Evolutionary conservation across 2,329 filamentous ascomycete species (phyloP), one percentile per base, ranked within the genome.

Genomic region (Coccinonectria pachysandricola): DNA sequence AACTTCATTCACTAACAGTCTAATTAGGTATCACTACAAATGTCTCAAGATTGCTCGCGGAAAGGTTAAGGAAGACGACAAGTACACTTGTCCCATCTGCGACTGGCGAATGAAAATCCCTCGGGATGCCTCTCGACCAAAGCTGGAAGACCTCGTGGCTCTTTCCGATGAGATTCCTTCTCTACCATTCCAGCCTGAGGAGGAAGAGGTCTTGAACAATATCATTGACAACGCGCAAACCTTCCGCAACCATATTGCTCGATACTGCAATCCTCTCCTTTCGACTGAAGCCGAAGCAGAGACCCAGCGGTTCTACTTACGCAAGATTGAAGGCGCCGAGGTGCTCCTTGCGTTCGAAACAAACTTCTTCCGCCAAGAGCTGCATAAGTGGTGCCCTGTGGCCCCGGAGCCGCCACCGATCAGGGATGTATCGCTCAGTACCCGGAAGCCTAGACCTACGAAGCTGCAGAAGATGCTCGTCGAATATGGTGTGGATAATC

Each of bases 21-120:
- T 10, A 8, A 12, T 7, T 35, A 87, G 81, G 82, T 98, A 98
- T 49, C 91, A 98, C 47, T 88, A 91, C 34, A 96, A 95, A 55
- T 98, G 91, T 46, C 66, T 98, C 19, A 98, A 98, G 62, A 95
- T 98, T 48, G 91, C 91, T 3, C 75, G 91, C 25, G 91, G 91
- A 27, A 98, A 96, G 51, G 84, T 98, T 45, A 96, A 96, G 58
- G 91, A 96, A 49, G 88, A 94, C 37, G 91, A 96, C 50, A 94
- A 93, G 53, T 98, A 95, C 51, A 96, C 88, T 2, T 98, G 91
- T 47, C 91, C 91, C 0, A 93, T 98, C 36, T 98, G 91, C 52
- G 91, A 98, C 53, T 95, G 87, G 75, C 79, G 91, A 11, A 82
- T 95, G 49, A 92, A 88, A 59, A 96, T 98, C 27, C 91, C 91